Percentiles rank a stretch among this genome's conserved stretches.
Conservation (phyloP, 441 rosid species). For the Hura crepitans region DNA sequence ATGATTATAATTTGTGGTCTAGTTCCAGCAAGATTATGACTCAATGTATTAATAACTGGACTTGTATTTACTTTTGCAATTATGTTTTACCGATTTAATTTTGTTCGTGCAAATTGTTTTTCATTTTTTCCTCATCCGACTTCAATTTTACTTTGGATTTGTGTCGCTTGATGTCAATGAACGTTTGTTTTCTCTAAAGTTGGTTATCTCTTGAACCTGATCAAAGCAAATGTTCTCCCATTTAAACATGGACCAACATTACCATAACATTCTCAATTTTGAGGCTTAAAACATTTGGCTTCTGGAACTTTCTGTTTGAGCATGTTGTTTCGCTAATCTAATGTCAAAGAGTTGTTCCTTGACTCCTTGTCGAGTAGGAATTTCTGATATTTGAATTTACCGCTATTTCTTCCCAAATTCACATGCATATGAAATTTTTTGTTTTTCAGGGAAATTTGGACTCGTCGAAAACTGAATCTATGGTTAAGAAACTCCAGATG, state of each 20-base stretch:
- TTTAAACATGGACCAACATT: no score
- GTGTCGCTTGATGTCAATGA: no score
- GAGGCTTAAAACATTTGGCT: neutral
- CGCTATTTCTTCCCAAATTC: neutral
- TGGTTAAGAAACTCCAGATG: slow-evolving; percentile 93
- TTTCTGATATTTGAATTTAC: neutral
- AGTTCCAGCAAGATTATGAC: no score
- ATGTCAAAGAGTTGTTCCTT: neutral
- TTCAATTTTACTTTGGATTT: no score
- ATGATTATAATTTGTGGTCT: no score
- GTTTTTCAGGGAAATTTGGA: slow-evolving; percentile 69
- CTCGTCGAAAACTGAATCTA: slow-evolving; percentile 74
- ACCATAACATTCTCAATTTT: neutral
- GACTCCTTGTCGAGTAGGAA: neutral
- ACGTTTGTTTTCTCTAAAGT: neutral
- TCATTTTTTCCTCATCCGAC: neutral
- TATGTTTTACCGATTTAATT: neutral
- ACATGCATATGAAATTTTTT: neutral
- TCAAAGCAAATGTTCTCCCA: neutral
- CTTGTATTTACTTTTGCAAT: neutral
- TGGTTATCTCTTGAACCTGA: neutral
- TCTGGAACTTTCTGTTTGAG: neutral
- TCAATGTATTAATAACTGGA: neutral
- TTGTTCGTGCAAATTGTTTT: neutral
- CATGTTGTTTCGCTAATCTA: neutral